Percentiles rank a stretch among this genome's conserved stretches.
Conservation (phyloP, 345 rosid species). For the Balakata baccata region DNA sequence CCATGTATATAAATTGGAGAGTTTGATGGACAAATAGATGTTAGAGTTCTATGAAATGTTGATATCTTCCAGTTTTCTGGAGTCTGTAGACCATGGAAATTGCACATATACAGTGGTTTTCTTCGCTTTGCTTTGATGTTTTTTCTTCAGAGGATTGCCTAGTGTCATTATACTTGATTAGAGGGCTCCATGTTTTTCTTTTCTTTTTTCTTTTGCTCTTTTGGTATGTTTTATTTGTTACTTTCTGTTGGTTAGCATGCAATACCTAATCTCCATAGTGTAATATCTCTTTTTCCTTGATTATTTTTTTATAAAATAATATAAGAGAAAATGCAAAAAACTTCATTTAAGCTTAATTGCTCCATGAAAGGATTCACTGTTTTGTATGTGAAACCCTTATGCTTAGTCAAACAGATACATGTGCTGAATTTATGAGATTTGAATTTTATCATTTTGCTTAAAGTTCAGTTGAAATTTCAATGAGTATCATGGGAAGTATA, state of each 20-base stretch:
- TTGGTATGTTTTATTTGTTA: not conserved
- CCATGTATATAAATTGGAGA: not conserved
- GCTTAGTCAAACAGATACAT: not conserved
- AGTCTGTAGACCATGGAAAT: not conserved
- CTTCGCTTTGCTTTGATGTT: not conserved
- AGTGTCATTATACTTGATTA: not conserved
- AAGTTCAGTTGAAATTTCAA: not conserved
- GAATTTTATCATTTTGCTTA: too few species aligned
- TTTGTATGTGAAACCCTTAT: not conserved
- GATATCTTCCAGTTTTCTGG: not conserved
- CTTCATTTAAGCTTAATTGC: too few species aligned
- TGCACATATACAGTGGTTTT: too few species aligned
- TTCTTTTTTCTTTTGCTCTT: not conserved
- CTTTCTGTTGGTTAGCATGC: not conserved
- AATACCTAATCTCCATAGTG: not conserved
- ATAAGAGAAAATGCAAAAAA: too few species aligned
- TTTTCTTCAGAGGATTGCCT: not conserved
- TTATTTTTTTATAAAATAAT: not conserved
- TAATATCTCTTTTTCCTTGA: not conserved
- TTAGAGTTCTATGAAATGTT: not conserved
- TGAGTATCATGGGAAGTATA: not conserved
- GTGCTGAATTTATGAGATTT: too few species aligned
- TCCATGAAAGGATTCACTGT: not conserved
- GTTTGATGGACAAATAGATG: not conserved
- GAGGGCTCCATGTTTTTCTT: not conserved